Percentiles rank a stretch among this genome's conserved stretches.
Evolutionary conservation across 441 rosid species (phyloP).

Genomic region (Omphalea diandra): DNA sequence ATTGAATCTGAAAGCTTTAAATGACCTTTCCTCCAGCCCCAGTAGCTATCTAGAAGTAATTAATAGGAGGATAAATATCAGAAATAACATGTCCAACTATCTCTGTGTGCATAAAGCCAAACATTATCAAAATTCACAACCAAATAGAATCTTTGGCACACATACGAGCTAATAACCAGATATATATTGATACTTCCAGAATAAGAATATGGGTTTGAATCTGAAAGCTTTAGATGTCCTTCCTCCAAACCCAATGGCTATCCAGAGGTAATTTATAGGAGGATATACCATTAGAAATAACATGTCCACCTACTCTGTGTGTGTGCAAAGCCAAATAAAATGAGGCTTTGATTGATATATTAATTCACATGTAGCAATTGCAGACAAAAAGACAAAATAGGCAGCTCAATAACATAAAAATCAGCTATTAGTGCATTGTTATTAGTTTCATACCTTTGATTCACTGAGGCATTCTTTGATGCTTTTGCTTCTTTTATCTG

Average conservation of each 20-base stretch:
- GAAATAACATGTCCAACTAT: no score
- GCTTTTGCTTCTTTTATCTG: conserved; percentile 59
- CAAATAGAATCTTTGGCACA: background rate
- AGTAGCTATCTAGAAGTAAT: background rate
- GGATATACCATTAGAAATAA: background rate
- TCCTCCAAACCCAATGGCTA: background rate
- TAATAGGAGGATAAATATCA: no score
- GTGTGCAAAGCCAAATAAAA: background rate
- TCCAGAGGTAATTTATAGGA: background rate
- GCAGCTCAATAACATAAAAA: background rate
- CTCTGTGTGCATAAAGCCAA: no score
- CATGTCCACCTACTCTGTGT: background rate
- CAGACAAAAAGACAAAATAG: background rate
- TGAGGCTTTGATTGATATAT: background rate
- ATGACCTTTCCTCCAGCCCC: background rate
- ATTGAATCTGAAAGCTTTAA: background rate
- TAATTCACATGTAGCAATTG: background rate
- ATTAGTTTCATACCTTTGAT: conserved; percentile 48
- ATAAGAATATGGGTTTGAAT: background rate
- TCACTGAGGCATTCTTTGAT: conserved; percentile 28
- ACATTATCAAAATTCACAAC: background rate
- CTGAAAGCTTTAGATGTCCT: background rate
- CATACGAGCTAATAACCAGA: background rate
- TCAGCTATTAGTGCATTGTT: background rate
- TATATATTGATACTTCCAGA: background rate